Conservation (phyloP, 139 green algal species). For the Axilococcus clingmanii region DNA sequence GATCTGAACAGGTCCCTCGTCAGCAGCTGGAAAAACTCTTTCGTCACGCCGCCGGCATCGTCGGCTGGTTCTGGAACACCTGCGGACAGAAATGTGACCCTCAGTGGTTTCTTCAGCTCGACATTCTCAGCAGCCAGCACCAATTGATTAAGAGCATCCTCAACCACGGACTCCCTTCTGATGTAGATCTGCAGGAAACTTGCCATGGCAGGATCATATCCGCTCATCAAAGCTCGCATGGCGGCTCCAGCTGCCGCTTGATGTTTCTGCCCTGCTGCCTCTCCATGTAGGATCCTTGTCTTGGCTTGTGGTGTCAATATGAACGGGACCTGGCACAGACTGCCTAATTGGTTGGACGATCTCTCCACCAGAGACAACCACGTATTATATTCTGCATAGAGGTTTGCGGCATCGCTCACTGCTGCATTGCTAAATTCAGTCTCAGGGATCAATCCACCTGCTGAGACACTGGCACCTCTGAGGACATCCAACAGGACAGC, state of each 20-base stretch:
- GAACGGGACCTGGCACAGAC: slow-evolving; percentile 42
- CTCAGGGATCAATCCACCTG: slow-evolving; percentile 15
- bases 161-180: slow-evolving; percentile 48
- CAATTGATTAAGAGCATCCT: slow-evolving; percentile 48
- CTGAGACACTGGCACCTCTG: slow-evolving; percentile 30
- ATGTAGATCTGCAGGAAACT: slow-evolving; percentile 47
- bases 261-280: slow-evolving; percentile 47
- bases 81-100: slow-evolving; percentile 59
- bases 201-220: slow-evolving; percentile 26
- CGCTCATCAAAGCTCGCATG: slow-evolving; percentile 34
- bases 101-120: slow-evolving; percentile 71
- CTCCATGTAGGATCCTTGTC: slow-evolving; percentile 53
- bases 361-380: slow-evolving; percentile 22
- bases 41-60: slow-evolving; percentile 79
- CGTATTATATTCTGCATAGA: slow-evolving; percentile 40
- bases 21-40: slow-evolving; percentile 89
- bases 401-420: neutral
- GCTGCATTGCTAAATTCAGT: slow-evolving; percentile 37
- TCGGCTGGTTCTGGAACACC: slow-evolving; percentile 58
- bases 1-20: slow-evolving; percentile 24
- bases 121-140: slow-evolving; percentile 17
- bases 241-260: slow-evolving; percentile 37
- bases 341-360: slow-evolving; percentile 3
- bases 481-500: slow-evolving; percentile 43
- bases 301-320: slow-evolving; percentile 58